Base-by-base conservation (phyloP, 1,284 basidiomycete genomes). In the Cutaneotrichosporon dermatis region DNA sequence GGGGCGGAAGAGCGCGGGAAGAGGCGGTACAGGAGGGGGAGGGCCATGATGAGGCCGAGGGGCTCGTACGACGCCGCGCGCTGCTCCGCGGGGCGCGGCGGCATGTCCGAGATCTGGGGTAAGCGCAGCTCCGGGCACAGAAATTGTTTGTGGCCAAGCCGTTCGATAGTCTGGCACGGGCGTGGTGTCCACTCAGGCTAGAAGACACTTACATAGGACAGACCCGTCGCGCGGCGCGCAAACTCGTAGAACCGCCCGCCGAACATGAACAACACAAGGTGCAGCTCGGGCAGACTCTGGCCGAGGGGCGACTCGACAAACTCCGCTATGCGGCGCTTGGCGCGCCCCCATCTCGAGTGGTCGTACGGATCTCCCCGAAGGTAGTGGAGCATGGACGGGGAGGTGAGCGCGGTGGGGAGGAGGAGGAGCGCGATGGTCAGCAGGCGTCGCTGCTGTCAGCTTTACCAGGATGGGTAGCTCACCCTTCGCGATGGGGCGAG, bases 11-110 rank as follows among this genome's bases (percentile, higher is more conserved):
- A 52, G 8, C 61, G 54, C 4, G 65, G 69, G 57, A 69, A 67
- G 9, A 78, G 56, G 5, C 88, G 85, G 72, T 90, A 82, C 4
- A 88, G 65, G 2, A 94, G 81, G 44, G 90, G 83, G 35, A 89
- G 74, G 33, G 82, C 79, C 55, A 93, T 83, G 54, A 95, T 80
- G 40, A 92, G 77, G 6, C 90, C 92, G 4, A 95, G 82, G 6
- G 93, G 79, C 35, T 90, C 88, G 75, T 93, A 95, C 15, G 91
- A 91, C 4, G 90, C 88, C 6, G 87, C 84, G 56, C 85, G 83
- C 9, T 81, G 79, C 70, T 89, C 85, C 5, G 88, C 87, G 62
- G 86, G 84, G 25, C 81, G 79, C 1, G 87, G 86, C 1, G 67
- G 83, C 80, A 57, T 85, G 81, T 41, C 71, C 16, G 91, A 90